phyloP scores from a whole-genome alignment of 768 basidiomycete genomes.

The Mycena venus region DNA sequence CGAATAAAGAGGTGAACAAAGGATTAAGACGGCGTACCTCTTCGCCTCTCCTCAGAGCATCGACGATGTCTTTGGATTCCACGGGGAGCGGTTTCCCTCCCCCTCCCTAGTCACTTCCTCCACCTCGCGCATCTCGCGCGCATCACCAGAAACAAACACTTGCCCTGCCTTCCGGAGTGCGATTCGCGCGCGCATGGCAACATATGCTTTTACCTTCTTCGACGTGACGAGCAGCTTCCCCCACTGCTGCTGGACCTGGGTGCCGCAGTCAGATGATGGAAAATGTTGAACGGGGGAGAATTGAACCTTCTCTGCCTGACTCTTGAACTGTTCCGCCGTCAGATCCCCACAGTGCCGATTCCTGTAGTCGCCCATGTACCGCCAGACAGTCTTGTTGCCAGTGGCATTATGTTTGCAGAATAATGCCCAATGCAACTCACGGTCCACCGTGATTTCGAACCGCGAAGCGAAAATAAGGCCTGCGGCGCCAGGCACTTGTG shows the following conservation, averaged over 20 bases:
- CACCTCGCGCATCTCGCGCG: constrained; percentile 37
- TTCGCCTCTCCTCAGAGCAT: constrained; percentile 44
- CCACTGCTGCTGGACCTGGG: constrained; percentile 36
- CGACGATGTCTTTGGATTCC: constrained; percentile 31
- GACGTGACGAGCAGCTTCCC: constrained; percentile 16
- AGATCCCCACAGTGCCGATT: constrained; percentile 33
- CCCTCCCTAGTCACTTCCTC: constrained; percentile 13
- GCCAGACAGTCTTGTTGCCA: constrained; percentile 30
- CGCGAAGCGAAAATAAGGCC: constrained; percentile 47
- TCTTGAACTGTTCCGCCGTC: constrained; percentile 34
- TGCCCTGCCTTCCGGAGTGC: constrained; percentile 38
- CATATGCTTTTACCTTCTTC: constrained; percentile 35
- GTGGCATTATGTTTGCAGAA: constrained; percentile 28
- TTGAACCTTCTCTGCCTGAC: constrained; percentile 20
- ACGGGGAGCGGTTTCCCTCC: constrained; percentile 17
- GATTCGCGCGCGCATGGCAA: constrained; percentile 41
- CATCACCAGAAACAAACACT: constrained; percentile 35
- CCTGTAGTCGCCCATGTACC: constrained; percentile 44
- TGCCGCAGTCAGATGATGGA: neutral
- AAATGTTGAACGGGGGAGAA: neutral
- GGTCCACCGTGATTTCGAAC: constrained; percentile 38
- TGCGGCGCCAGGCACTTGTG: constrained; percentile 37
- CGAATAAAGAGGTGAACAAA: too few relatives aligned
- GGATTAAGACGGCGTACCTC: too few relatives aligned
- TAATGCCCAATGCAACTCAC: constrained; percentile 34